Evolutionary conservation across 2,329 filamentous ascomycete genomes (phyloP), one percentile per base, ranked within the genome.

Genomic region (Davidsoniella eucalypti): DNA sequence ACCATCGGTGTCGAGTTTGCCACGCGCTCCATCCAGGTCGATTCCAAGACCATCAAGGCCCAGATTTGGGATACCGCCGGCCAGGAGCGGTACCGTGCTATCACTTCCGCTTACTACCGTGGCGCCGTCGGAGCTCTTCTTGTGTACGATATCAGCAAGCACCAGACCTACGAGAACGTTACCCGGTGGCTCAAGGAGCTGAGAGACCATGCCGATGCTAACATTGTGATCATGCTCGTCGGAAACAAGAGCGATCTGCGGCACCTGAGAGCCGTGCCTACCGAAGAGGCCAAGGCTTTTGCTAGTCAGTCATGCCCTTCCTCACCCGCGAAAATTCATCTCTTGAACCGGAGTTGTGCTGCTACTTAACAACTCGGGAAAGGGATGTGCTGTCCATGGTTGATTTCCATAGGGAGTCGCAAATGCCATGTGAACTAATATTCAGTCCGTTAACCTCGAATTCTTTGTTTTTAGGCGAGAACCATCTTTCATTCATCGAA

Each of bases 181-280:
- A 95, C 87, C 58, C 79, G 93, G 70, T 98, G 92, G 92, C 72
- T 98, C 72, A 98, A 96, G 73, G 92, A 98, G 75, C 76, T 98
- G 63, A 81, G 92, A 61, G 92, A 95, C 64, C 88, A 98, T 68
- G 92, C 92, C 60, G 92, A 98, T 66, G 88, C 87, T 61, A 96
- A 96, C 72, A 95, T 96, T 61, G 88, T 98, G 61, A 98, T 98
- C 66, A 98, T 98, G 92, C 74, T 98, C 61, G 92, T 96, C 51
- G 92, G 92, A 67, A 98, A 98, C 80, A 98, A 98, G 84, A 96
- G 88, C 68, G 92, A 98, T 94, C 84, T 96, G 82, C 85, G 88
- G 69, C 92, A 98, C 70, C 75, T 98, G 63, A 80, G 92, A 65
- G 92, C 92, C 57, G 92, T 98, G 58, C 87, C 92, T 47, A 98